Evolutionary conservation across 2,329 filamentous ascomycete species (phyloP), one percentile per base, ranked within the genome.

Genomic region (Sporothrix variecibatus): DNA sequence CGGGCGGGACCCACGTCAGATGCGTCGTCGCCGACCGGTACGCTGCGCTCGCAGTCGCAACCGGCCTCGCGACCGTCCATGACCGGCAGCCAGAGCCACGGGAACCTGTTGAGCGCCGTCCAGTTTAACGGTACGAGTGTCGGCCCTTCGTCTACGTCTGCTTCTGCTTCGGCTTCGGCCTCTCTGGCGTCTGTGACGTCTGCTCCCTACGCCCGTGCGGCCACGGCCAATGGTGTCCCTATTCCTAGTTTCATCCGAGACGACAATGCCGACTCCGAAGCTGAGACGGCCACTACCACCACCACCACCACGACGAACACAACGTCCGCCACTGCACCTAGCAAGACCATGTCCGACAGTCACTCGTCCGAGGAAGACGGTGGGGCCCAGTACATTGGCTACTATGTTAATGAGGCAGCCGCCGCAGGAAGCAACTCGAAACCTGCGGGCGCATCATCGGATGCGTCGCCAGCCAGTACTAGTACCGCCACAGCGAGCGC

Each of bases 21-120:
- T 49, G 80, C 85, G 17, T 84, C 82, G 23, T 81, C 84, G 51
- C 81, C 85, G 71, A 84, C 88, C 73, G 88, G 89, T 77, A 84
- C 88, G n/a, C 80, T 90, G 75, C 86, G 90, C 76, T 92, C 90
- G 34, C 90, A 92, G 79, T 91, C 90, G n/a, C 90, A 91, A 79
- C 90, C 90, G 31, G 89, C 89, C 2, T 86, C 88, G 46, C 84
- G 88, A 43, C 79, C 78, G 2, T 78, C 83, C 2, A 80, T 83
- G 77, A 75, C 76, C 78, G 81, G 65, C 76, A 81, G 77, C 43
- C 83, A 78, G 75, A 74, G 74, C 17, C 76, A 77, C 23, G 76
- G 74, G 3, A 75, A 40, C n/a, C 58, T 71, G 7, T 20, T 72
- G 38, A 69, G 69, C 4, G 28, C 75, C 6, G 51, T 69, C 4